Evolutionary conservation across 441 rosid genomes (phyloP).

Genomic region (Gossypium davidsonii): DNA sequence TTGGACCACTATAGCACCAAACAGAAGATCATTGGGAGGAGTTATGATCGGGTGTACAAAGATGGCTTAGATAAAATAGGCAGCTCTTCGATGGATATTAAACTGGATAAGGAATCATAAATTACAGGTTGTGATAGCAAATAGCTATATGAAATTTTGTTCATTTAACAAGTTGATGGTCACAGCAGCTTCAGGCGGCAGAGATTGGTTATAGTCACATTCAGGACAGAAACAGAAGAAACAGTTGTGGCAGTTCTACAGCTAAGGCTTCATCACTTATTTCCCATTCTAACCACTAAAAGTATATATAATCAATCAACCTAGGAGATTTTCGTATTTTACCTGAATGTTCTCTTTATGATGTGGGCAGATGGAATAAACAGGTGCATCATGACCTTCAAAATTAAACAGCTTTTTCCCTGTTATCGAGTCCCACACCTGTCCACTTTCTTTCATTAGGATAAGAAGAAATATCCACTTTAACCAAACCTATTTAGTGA

Average conservation of each 20-base stretch:
- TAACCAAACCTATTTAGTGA: neutral
- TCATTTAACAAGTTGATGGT: neutral
- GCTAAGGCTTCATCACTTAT: neutral
- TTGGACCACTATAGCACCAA: neutral
- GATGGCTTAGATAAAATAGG: neutral
- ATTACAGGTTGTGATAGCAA: neutral
- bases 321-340: neutral
- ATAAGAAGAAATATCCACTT: slow-evolving; percentile 6
- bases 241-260: neutral
- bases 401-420: slow-evolving; percentile 60
- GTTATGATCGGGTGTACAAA: neutral
- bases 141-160: neutral
- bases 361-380: slow-evolving; percentile 80
- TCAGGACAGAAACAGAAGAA: neutral
- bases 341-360: slow-evolving; percentile 86
- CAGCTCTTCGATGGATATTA: neutral
- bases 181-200: neutral
- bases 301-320: neutral
- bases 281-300: neutral
- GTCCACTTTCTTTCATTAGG: slow-evolving; percentile 32
- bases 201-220: neutral
- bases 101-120: neutral
- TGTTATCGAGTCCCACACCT: slow-evolving; percentile 67
- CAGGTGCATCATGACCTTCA: slow-evolving; percentile 82
- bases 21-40: neutral